Conservation (phyloP, 345 rosid genomes). For the Populus tremula region DNA sequence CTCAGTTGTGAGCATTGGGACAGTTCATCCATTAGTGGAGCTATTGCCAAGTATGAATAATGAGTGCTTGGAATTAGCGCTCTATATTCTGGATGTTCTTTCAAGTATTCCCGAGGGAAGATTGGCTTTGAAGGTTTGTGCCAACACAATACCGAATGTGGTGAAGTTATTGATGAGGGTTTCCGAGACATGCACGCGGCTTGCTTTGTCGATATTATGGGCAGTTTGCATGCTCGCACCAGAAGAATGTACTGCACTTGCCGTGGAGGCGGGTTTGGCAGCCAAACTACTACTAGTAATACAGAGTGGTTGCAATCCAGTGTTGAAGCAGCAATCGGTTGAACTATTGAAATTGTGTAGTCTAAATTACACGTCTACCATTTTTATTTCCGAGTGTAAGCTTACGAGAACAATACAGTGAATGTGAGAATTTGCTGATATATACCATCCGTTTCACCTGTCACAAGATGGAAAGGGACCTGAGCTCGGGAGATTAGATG, state of each 20-base stretch:
- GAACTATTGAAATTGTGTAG: conserved; percentile 37
- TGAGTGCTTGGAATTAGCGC: conserved; percentile 31
- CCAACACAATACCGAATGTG: conserved; percentile 30
- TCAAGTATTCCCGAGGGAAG: conserved; percentile 26
- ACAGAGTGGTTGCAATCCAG: conserved; percentile 28
- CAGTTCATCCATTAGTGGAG: conserved; percentile 29
- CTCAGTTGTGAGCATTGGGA: conserved; percentile 27
- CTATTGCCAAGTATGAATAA: conserved; percentile 24
- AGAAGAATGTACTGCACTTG: conserved; percentile 30
- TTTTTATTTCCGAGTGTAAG: conserved; percentile 34
- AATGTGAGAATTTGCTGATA: conserved; percentile 20
- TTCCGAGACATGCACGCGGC: conserved; percentile 29
- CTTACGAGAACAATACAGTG: conserved; percentile 31
- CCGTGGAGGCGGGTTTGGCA: conserved; percentile 34
- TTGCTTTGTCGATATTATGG: conserved; percentile 26
- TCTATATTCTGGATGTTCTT: conserved; percentile 20
- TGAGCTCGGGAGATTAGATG: conserved; percentile 5
- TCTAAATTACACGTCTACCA: conserved; percentile 24
- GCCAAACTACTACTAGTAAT: conserved; percentile 35
- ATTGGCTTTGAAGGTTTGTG: conserved; percentile 27
- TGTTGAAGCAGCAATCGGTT: conserved; percentile 28
- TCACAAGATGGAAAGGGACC: conserved; percentile 6
- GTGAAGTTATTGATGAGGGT: conserved; percentile 33
- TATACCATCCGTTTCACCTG: neutral
- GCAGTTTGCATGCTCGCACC: conserved; percentile 31